Evolutionary conservation across 2,329 filamentous ascomycete species (phyloP), one percentile per base, ranked within the genome.

Genomic region (Monosporascus ibericus): DNA sequence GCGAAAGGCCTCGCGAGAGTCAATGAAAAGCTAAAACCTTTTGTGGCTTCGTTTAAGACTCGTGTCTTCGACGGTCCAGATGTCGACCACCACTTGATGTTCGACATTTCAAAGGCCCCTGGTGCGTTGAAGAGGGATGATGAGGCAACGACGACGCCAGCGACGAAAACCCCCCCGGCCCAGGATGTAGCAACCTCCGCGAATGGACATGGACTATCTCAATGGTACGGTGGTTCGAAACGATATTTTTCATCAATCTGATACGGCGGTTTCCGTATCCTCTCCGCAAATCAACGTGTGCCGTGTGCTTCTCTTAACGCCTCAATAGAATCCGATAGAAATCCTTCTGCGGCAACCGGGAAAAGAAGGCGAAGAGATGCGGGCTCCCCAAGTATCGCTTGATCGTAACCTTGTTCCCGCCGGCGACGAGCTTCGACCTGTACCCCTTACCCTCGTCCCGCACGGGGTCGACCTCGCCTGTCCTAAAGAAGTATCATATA

Each of bases 371-470:
- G 57, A 78, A 79, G 0, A 72, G 72, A 55, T 79, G 76, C 9
- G 76, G 76, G 34, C 75, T 71, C 0, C 75, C 75, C 1, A 64
- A 57, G 55, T 76, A 78, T n/a, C 75, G 62, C 60, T 71, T 73
- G 53, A 74, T 55, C 1, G 70, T 71, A 24, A 78, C 75, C 57
- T 75, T 69, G 53, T 72, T 72, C 2, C 75, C 75, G n/a, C 65
- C 63, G 54, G 72, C 68, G 9, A 74, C 61, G 51, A 78, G 57
- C 57, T 70, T 67, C 55, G 62, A 60, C 0, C 65, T 75, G 54
- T 78, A 78, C 0, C 70, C 70, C 62, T 78, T 75, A 2, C 74
- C 76, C 57, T 78, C 76, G 57, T 78, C 75, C 2, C 75, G 65
- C 50, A 78, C 57, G 2, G 74, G 72, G 55, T 77, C 75, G 36